phyloP scores from a whole-genome alignment of 2,329 filamentous ascomycete species.

The Lachnellula willkommii region DNA sequence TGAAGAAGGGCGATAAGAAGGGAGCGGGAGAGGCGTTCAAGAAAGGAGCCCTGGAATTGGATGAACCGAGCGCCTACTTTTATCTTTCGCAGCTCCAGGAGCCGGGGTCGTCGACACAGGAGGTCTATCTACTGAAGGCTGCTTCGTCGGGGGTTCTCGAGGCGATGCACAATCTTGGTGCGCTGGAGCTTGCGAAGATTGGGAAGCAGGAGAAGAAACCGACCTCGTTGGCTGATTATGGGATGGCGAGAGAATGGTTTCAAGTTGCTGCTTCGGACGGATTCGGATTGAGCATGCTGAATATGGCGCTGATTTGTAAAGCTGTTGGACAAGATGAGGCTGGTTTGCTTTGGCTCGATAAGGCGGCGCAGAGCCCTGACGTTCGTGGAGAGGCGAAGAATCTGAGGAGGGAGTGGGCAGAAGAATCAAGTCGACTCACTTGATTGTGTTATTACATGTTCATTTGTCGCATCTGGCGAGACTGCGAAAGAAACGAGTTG shows the following conservation, averaged over 20 bases:
- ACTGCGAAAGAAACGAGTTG: too few species aligned
- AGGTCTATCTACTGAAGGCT: slow-evolving; percentile 28
- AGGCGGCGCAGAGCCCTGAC: slow-evolving; percentile 11
- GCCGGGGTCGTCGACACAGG: slow-evolving; percentile 14
- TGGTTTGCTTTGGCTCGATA: too few species aligned
- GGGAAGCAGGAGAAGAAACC: slow-evolving; percentile 1
- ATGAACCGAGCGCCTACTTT: slow-evolving; percentile 29
- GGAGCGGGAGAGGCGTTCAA: slow-evolving; percentile 24
- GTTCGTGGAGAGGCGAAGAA: slow-evolving; percentile 8
- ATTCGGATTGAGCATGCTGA: slow-evolving; percentile 26
- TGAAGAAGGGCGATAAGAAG: slow-evolving; percentile 9
- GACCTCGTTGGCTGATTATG: slow-evolving; percentile 19
- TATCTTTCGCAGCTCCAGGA: slow-evolving; percentile 24
- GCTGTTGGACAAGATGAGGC: slow-evolving; percentile 13
- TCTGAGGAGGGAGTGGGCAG: not conserved
- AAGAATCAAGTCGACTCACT: not conserved
- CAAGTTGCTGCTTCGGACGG: slow-evolving; percentile 24
- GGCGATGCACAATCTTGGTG: slow-evolving; percentile 29
- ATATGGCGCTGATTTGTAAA: slow-evolving; percentile 25
- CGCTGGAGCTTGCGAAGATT: slow-evolving; percentile 20
- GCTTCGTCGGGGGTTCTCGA: slow-evolving; percentile 27
- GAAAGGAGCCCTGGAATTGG: slow-evolving; percentile 27
- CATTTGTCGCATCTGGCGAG: too few species aligned
- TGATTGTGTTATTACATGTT: too few species aligned
- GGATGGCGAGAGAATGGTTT: slow-evolving; percentile 29